Evolutionary conservation across 2,329 filamentous ascomycete species (phyloP), one percentile per base, ranked within the genome.

Genomic region (Botrytis elliptica): DNA sequence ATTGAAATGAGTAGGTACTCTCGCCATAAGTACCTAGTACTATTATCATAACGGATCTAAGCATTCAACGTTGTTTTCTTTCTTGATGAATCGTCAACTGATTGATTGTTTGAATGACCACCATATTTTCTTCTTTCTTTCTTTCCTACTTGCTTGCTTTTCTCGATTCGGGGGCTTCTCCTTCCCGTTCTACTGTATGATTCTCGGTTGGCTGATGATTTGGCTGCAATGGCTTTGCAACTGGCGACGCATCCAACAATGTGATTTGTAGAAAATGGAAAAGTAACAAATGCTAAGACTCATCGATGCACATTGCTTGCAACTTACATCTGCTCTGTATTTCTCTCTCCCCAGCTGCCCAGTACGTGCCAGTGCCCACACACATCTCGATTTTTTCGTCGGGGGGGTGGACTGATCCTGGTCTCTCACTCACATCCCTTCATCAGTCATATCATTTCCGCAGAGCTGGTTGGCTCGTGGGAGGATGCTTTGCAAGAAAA

Each of bases 231-330:
- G 38, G 60, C 60, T 40, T 63, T 25, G 38, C 7, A 29, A 18
- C 22, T 64, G 62, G 62, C 18, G 25, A 65, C 46, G 62, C 33
- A 65, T 46, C 18, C 1, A 44, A 46, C 29, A 3, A 66, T 36
- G 5, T 66, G 63, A 66, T 49, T 66, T 49, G 63, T 46, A 46
- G 63, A 44, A 33, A 46, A 33, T 46, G 20, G 6, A 33, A 36
- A 33, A 33, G 46, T n/a, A 16, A n/a, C 49, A 16, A 55, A 63
- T 63, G 60, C 22, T 46, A 66, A 66, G 63, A 66, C 63, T 66
- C 63, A 36, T 36, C 42, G 63, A 66, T 46, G 63, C 63, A 65
- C n/a, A 44, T 64, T 64, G 62, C 62, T 65, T 65, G 62, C 40
- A 22, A 40, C 40, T 22, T 14, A 42, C 38, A 40, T 40, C 60